Evolutionary conservation across 78 protist genomes (phyloP).

Genomic region (Monocercomonoides exilis): DNA sequence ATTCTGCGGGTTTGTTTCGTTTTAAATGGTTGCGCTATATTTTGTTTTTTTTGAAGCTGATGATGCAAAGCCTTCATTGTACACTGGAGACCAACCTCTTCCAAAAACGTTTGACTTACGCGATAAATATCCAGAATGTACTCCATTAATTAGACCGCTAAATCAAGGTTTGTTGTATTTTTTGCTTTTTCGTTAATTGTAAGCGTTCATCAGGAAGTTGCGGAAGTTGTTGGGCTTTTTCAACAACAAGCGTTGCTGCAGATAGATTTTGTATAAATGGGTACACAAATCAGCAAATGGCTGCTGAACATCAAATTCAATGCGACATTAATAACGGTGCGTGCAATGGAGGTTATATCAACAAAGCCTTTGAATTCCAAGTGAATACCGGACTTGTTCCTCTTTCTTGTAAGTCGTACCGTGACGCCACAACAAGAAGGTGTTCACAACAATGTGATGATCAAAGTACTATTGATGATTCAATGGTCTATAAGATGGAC

Average conservation of each 20-base stretch:
- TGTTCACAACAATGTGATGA: neutral
- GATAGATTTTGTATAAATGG: neutral
- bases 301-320: neutral
- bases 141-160: neutral
- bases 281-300: neutral
- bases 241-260: neutral
- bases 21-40: no score
- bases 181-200: neutral
- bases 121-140: neutral
- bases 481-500: neutral
- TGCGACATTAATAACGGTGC: neutral
- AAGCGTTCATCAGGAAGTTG: neutral
- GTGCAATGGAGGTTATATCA: neutral
- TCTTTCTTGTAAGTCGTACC: neutral
- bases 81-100: no score
- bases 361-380: neutral
- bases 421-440: neutral
- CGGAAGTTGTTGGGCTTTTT: constrained; percentile 2
- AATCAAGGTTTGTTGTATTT: neutral
- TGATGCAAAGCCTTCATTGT: no score
- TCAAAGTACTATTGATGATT: neutral
- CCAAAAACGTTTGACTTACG: neutral
- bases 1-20: no score
- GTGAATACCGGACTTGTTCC: neutral
- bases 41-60: no score